Conservation (phyloP, 768 basidiomycete species). For the Boletus patriciae region DNA sequence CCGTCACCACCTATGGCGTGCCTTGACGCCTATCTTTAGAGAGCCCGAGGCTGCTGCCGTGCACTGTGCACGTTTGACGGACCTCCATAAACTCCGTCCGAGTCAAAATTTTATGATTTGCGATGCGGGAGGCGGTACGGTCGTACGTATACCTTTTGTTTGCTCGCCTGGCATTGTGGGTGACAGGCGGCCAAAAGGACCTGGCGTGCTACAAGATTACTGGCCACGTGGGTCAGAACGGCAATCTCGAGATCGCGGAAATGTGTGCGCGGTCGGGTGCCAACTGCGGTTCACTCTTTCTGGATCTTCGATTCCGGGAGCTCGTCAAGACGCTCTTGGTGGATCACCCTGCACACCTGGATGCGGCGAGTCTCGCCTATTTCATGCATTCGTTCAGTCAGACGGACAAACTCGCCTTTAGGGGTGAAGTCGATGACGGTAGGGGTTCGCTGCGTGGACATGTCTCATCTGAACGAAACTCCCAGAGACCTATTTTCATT, state of each 20-base stretch:
- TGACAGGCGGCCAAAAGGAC: slow-evolving; percentile 27
- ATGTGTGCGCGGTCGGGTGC: slow-evolving; percentile 86
- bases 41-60: slow-evolving; percentile 88
- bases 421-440: slow-evolving; percentile 76
- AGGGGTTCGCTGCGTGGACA: slow-evolving; percentile 18
- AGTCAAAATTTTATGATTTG: slow-evolving; percentile 91
- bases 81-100: slow-evolving; percentile 73
- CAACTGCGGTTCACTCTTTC: slow-evolving; percentile 84
- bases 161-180: not conserved
- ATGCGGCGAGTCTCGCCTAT: slow-evolving; percentile 77
- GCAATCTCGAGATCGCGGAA: slow-evolving; percentile 87
- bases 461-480: slow-evolving; percentile 8
- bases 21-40: slow-evolving; percentile 32
- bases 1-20: not conserved
- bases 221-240: slow-evolving; percentile 71
- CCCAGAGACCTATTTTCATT: slow-evolving; percentile 79
- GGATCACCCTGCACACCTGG: slow-evolving; percentile 86
- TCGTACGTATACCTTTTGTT: slow-evolving; percentile 41
- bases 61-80: slow-evolving; percentile 80
- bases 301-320: slow-evolving; percentile 83
- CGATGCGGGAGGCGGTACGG: slow-evolving; percentile 86
- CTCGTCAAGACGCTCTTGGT: slow-evolving; percentile 73
- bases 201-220: slow-evolving; percentile 73
- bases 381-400: slow-evolving; percentile 90
- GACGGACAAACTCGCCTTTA: slow-evolving; percentile 80